Evolutionary conservation across 495 filamentous ascomycete genomes (phyloP).

Genomic region (Hyaloscypha finlandica): DNA sequence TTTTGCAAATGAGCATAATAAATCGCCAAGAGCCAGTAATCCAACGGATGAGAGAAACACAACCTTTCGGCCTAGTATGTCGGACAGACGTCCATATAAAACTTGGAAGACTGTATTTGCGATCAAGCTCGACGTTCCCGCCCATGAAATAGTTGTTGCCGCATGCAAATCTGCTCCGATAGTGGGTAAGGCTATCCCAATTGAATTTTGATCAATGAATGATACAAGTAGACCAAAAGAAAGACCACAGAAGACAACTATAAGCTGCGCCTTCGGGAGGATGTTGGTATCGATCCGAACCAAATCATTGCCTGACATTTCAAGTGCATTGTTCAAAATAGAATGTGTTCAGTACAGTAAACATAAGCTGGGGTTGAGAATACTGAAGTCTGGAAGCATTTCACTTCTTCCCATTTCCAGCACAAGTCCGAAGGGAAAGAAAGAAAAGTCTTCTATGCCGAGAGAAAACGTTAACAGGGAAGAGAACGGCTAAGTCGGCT

Average conservation of each 20-base stretch:
- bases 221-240: conserved; percentile 56
- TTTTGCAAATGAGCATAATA: conserved; percentile 72
- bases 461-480: neutral
- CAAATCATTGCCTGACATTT: conserved; percentile 28
- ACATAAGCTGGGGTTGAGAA: neutral
- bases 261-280: conserved; percentile 53
- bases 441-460: neutral
- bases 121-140: conserved; percentile 74
- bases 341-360: neutral
- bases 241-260: conserved; percentile 58
- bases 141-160: conserved; percentile 66
- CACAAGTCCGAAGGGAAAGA: neutral
- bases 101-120: conserved; percentile 80
- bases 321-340: conserved; percentile 8
- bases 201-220: conserved; percentile 65
- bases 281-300: conserved; percentile 52
- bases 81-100: conserved; percentile 73
- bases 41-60: conserved; percentile 73
- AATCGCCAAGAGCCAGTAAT: conserved; percentile 72
- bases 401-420: neutral
- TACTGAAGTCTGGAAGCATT: neutral
- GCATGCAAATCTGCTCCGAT: conserved; percentile 57
- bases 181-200: conserved; percentile 60
- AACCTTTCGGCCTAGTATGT: conserved; percentile 80
- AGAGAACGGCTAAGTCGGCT: conserved; percentile 15